A percentile compares a stretch with the other conserved stretches of the same genome.
Conservation (phyloP, 305 asterid species). For the Stenogyne calaminthoides region DNA sequence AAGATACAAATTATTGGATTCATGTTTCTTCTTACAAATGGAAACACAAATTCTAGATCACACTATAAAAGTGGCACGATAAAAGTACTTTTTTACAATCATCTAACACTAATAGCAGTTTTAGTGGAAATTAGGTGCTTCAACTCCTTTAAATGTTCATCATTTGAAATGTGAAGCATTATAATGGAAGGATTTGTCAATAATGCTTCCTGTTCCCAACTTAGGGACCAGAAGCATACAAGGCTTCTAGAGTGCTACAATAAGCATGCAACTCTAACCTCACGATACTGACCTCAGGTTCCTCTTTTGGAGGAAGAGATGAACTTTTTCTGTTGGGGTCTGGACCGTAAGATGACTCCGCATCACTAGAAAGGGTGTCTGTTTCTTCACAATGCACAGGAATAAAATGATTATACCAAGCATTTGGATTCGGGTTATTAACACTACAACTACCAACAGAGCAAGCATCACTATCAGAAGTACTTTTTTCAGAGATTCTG, state of each 20-base stretch:
- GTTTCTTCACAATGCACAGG: conserved; percentile 39
- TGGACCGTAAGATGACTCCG: conserved; percentile 57
- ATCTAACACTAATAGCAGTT: conserved; percentile 43
- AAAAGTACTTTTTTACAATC: conserved; percentile 30
- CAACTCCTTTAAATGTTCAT: conserved; percentile 75
- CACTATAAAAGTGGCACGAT: conserved; percentile 18
- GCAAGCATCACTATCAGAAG: conserved; percentile 53
- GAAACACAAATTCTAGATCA: conserved; percentile 30
- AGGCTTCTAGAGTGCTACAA: conserved; percentile 68
- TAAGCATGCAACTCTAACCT: conserved; percentile 75
- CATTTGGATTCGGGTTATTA: conserved; percentile 30
- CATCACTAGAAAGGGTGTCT: conserved; percentile 58
- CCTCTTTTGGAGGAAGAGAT: conserved; percentile 50
- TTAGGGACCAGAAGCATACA: conserved; percentile 78
- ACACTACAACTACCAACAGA: conserved; percentile 75
- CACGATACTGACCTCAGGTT: conserved; percentile 59
- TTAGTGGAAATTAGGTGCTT: conserved; percentile 56
- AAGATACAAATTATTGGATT: conserved; percentile 37
- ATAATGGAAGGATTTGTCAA: conserved; percentile 75
- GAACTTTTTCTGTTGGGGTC: conserved; percentile 40
- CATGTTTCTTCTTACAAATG: conserved; percentile 42
- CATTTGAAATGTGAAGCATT: conserved; percentile 70
- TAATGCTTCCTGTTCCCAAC: conserved; percentile 74
- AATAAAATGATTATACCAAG: conserved; percentile 33
- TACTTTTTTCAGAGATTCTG: conserved; percentile 42